Base-by-base conservation (phyloP, 805 yeast genomes). In the Teunomyces barrocoloradensis region DNA sequence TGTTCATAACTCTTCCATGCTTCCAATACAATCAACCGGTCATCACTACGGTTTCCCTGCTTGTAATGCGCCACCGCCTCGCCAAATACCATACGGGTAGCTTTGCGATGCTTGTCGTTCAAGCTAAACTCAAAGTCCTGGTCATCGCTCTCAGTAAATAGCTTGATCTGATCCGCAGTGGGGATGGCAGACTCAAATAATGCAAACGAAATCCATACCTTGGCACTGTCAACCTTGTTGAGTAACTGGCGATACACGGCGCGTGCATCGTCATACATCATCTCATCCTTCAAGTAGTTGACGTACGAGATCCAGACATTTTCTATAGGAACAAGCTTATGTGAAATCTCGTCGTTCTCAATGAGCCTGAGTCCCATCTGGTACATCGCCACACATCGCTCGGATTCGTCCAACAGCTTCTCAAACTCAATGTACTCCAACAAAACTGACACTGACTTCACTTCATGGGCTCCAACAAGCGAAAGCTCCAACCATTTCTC, bases 121-220 rank as follows among this genome's bases (percentile, higher is more conserved):
- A 85, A 65, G 5, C 65, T 73, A 44, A 80, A 72, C 50, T 73
- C 80, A 47, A 84, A 75, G 46, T 76, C 87, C 12, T 74, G 74
- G 1, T 68, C 78, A 11, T 66, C 76, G 33, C 73, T 77, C 17
- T 64, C 69, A 10, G 75, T 75, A 40, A 53, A 52, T 36, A 36
- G 41, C 15, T 39, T 43, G 40, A 58, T 55, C 52, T 83, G 87
- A 17, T 66, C 71, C 0, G 73, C 71, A 0, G 83, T 74, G 6
- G 89, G 89, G 0, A 83, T 74, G 0, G 84, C 71, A 2, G 85
- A 69, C 60, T 89, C 96, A 62, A 87, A 85, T 53, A 81, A 64
- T 1, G 96, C 96, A 56, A 73, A 76, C 21, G 82, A 73, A 11
- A 86, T 75, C 89, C 94, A 86, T 2, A 69, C 57, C 20, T 68